A percentile compares a stretch with the other conserved stretches of the same genome.
These are phyloP conservation scores for Rhodotorula sp. DNA, from an alignment of 1,284 basidiomycete genomes.

Conservation along the genomic window DNA sequence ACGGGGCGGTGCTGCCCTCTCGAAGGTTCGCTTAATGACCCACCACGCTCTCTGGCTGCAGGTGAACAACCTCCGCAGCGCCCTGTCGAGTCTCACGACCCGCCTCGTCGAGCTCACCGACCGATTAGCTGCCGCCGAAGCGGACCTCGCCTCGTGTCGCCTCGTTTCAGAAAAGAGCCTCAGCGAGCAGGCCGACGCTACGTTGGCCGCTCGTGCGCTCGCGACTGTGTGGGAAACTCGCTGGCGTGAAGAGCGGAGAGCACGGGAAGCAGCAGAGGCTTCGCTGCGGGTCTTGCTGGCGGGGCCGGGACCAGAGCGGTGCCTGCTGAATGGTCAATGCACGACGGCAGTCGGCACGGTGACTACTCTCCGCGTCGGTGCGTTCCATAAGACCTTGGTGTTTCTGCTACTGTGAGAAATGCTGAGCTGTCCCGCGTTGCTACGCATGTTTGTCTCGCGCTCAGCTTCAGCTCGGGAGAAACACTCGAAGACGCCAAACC, in stretches of 20 bases:
- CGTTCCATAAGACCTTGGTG: not conserved
- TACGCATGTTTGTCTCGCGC: not conserved
- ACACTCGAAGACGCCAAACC: no score
- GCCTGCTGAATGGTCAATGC: not conserved
- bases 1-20: not conserved
- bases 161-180: not conserved
- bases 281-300: not conserved
- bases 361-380: not conserved
- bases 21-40: no score
- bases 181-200: not conserved
- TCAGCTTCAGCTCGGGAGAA: not conserved
- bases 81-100: slow-evolving; percentile 13
- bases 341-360: not conserved
- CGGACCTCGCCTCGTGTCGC: not conserved
- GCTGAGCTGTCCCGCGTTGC: not conserved
- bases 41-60: not conserved
- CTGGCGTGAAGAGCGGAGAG: slow-evolving; percentile 15
- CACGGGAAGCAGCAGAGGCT: slow-evolving; percentile 11
- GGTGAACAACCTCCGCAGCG: slow-evolving; percentile 6
- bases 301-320: no score
- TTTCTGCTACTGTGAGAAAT: rapidly evolving
- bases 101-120: slow-evolving; percentile 6
- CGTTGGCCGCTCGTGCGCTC: not conserved
- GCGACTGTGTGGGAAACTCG: slow-evolving; percentile 18
- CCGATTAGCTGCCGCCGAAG: slow-evolving; percentile 9